Base-by-base conservation (phyloP, 108 stramenopile species). In the Cyclotella atomus region DNA sequence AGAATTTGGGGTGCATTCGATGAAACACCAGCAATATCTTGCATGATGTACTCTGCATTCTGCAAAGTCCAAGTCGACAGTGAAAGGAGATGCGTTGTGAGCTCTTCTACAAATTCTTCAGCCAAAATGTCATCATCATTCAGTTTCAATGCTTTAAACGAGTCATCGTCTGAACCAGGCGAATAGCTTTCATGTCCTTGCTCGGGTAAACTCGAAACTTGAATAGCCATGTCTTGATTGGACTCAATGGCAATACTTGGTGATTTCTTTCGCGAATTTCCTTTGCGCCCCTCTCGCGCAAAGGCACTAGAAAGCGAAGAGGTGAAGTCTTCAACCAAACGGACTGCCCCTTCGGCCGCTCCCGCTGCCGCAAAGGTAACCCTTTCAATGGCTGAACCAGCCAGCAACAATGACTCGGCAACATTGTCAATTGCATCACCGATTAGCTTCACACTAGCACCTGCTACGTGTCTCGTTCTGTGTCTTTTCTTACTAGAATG, bases 381-480 rank as follows among this genome's bases (percentile, higher is more conserved):
- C 34, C 72, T 55, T 47, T 84, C 83, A 12, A 80, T 81, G 4
- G 83, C 80, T 16, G 83, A 76, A 14, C 83, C 83, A 15, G 80
- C 76, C 17, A 81, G 41, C 14, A 84, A 35, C 20, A 84, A 56
- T 12, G 79, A 79, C 29, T 84, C 83, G 1, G 77, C 79, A 15
- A 84, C 65, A 28, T 77, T 73, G 17, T 71, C 75, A 33, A 84
- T 77, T 16, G 73, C 76, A 69, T 77, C 77, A 19, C 76, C 79
- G 21, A 84, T n/a, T 3, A 82, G 70, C 30, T 76, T 73, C 17
- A 83, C 73, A 61, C 68, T 83, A 6, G 64, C 50, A 9, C 73
- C 73, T 19, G 77, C 77, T 27, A 79, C 56, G 68, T 57, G 49
- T 47, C 76, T 53, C 32, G 17, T 75, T 15, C 61, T 52, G 0